A percentile compares a stretch with the other conserved stretches of the same genome.
These are phyloP conservation scores for Cadophora sp. DNA, from an alignment of 2,329 filamentous ascomycete genomes.

Conservation along the genomic window DNA sequence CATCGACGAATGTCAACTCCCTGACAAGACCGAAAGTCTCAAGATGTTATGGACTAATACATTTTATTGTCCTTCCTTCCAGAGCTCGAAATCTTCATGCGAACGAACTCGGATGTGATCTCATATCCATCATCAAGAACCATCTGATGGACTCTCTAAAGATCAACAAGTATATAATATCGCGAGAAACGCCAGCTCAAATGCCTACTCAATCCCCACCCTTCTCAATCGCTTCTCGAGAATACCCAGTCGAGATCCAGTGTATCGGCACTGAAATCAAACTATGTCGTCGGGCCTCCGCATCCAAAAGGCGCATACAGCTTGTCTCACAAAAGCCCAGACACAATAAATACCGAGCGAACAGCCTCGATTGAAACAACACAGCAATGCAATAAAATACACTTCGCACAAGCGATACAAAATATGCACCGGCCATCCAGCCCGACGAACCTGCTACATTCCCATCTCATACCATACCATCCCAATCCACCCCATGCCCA, in stretches of 20 bases:
- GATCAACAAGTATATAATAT: background rate
- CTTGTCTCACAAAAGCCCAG: background rate
- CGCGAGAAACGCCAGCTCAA: background rate
- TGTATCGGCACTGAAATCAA: background rate
- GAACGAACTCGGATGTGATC: background rate
- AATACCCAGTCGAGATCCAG: background rate
- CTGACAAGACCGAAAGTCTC: background rate
- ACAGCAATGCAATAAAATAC: slow-evolving; percentile 6
- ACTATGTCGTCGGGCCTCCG: background rate
- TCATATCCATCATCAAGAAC: background rate
- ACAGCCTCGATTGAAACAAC: background rate
- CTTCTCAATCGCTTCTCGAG: background rate
- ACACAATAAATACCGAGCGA: background rate
- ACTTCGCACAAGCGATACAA: slow-evolving; percentile 2
- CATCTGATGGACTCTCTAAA: background rate
- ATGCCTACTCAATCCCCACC: background rate
- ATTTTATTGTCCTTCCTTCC: background rate
- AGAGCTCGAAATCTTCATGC: background rate
- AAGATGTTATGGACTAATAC: background rate
- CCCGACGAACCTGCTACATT: background rate
- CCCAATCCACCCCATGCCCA: background rate
- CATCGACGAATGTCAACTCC: background rate
- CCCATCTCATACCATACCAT: background rate
- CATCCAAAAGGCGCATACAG: background rate
- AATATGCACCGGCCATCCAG: background rate